Percentiles rank a stretch among this genome's conserved stretches.
Evolutionary conservation across 805 yeast genomes (phyloP).

Genomic region (Candida golubevii): DNA sequence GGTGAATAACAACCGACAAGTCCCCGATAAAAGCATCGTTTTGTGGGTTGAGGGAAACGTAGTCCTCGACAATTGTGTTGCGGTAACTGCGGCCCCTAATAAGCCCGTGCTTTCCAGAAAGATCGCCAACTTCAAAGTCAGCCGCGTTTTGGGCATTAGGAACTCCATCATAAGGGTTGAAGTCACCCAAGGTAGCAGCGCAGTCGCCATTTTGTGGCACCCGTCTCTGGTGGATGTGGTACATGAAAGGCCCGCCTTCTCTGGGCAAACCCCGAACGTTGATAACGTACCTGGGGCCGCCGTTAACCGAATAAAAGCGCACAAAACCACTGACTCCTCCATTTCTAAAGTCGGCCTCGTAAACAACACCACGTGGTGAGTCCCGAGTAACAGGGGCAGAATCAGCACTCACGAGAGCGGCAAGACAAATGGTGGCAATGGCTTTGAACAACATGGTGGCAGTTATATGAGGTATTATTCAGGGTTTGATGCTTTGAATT

Average conservation of each 20-base stretch:
- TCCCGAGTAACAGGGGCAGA: slow-evolving; percentile 2
- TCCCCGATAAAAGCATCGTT: slow-evolving; percentile 1
- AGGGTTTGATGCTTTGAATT: too few relatives aligned
- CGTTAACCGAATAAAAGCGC: slow-evolving; percentile 28
- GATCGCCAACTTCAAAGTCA: slow-evolving; percentile 65
- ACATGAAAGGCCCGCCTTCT: slow-evolving; percentile 60
- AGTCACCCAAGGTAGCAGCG: slow-evolving; percentile 48
- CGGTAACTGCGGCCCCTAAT: slow-evolving; percentile 67
- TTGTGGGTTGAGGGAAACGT: slow-evolving; percentile 51
- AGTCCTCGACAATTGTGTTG: slow-evolving; percentile 57
- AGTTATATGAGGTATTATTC: too few relatives aligned
- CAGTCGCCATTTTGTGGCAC: slow-evolving; percentile 44
- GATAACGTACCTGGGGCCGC: slow-evolving; percentile 58
- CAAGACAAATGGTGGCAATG: not conserved
- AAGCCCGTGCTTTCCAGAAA: slow-evolving; percentile 72
- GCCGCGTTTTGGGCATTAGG: slow-evolving; percentile 47
- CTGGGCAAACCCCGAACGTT: slow-evolving; percentile 65
- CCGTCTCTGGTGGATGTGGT: slow-evolving; percentile 59
- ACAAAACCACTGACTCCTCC: not conserved
- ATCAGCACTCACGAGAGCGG: not conserved
- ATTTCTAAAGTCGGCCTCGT: not conserved
- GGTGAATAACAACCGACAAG: not conserved
- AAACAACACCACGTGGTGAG: not conserved
- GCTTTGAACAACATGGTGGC: too few relatives aligned
- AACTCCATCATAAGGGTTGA: slow-evolving; percentile 56